Evolutionary conservation across 768 basidiomycete species (phyloP), one percentile per base, ranked within the genome.

Genomic region (Boletus patriciae): DNA sequence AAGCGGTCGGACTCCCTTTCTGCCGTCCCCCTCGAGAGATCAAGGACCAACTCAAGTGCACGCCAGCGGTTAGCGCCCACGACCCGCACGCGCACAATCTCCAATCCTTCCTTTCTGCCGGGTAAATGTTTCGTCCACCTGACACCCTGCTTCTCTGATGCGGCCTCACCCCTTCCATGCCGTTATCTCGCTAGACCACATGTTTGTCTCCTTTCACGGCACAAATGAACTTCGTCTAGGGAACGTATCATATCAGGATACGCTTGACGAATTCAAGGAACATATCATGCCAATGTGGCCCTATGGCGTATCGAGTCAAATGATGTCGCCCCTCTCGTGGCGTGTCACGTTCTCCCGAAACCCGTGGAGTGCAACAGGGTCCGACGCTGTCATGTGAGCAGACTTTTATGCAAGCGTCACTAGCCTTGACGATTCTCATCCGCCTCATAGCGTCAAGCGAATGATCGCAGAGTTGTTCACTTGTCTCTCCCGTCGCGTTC

Each of bases 181-280:
- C 59, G 57, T 59, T 37, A 61, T 43, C 49, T 9, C 41, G 61
- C 47, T 61, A 91, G 89, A 83, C 60, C 88, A 91, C 65, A 77
- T 90, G 75, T 86, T 90, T 65, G 74, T 92, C 46, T 82, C 86
- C 23, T 83, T 92, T 63, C 79, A 80, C 56, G 80, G 83, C 42
- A 80, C 81, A 54, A 86, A 83, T 62, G 85, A 89, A 70, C 71
- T 91, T 43, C 79, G 79, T 46, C 53, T 80, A 23, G 74, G 70
- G 27, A 77, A 77, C 51, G 63, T 80, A 27, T 69, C 70, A 19
- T 74, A 84, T 46, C 83, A 86, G 59, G 70, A 76, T 6, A 84
- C 83, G 1, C 71, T 86, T 46, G 79, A 83, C 36, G 86, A 87
- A 61, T 77, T 91, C 41, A 74, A 81, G 55, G 75, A 79, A 40